Conservation (phyloP, 345 rosid species). For the Corchorus capsularis region DNA sequence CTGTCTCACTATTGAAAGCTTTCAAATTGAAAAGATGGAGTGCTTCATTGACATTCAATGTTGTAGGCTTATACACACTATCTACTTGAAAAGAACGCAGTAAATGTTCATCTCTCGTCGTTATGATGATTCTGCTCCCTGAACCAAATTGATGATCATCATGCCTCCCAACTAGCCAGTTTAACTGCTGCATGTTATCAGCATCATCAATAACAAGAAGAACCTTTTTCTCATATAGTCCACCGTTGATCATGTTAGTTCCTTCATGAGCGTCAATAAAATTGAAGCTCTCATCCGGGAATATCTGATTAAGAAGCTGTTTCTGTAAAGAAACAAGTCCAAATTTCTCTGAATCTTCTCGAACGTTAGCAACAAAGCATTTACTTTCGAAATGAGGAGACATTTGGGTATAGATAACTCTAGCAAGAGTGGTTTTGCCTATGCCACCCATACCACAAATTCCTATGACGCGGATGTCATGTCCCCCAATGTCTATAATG, state of each 20-base stretch:
- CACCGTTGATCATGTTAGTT: slow-evolving; percentile 20
- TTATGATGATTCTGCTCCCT: slow-evolving; percentile 56
- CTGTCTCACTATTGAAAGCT: slow-evolving; percentile 48
- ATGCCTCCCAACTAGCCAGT: slow-evolving; percentile 17
- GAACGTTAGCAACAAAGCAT: neutral
- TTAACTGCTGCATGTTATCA: slow-evolving; percentile 36
- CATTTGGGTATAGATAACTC: slow-evolving; percentile 24
- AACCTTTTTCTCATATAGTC: slow-evolving; percentile 28
- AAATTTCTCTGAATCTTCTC: slow-evolving; percentile 34
- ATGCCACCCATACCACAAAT: slow-evolving; percentile 37
- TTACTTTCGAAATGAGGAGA: neutral
- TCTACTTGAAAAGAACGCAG: slow-evolving; percentile 30
- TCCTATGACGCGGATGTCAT: slow-evolving; percentile 14
- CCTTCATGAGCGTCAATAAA: slow-evolving; percentile 25
- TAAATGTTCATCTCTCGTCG: slow-evolving; percentile 50
- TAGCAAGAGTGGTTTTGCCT: slow-evolving; percentile 24
- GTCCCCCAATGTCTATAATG: neutral
- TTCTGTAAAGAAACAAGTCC: slow-evolving; percentile 49
- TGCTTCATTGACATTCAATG: slow-evolving; percentile 33
- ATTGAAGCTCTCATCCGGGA: neutral
- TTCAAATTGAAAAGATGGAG: slow-evolving; percentile 53
- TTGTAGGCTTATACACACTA: slow-evolving; percentile 43
- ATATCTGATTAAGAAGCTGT: neutral
- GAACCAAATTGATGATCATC: slow-evolving; percentile 35
- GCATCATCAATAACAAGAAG: slow-evolving; percentile 63